Evolutionary conservation across 2,329 filamentous ascomycete species (phyloP), one percentile per base, ranked within the genome.

Genomic region (Cercospora brassicicola): DNA sequence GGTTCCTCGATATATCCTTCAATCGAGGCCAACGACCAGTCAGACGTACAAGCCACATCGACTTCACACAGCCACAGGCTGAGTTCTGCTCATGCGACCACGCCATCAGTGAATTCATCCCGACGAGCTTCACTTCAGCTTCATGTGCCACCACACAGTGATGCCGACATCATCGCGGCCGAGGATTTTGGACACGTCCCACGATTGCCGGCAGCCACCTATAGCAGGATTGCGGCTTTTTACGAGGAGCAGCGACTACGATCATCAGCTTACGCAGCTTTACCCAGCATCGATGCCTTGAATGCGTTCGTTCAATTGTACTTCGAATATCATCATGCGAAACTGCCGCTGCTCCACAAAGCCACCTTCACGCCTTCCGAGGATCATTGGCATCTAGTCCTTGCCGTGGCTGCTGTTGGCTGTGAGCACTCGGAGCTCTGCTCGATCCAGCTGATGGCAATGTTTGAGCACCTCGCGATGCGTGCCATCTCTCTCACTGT

Each of bases 391-490:
- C 39, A 60, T 26, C 36, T 65, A 18, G 63, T 65, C 6, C 63
- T 65, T 9, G 63, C 63, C 13, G 56, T 60, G n/a, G 55, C 63
- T 57, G 63, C 63, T 15, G 57, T 60, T 13, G 63, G 63, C 3
- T 59, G 55, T 11, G 63, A 65, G 28, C 31, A 65, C 33, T 65
- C 63, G 20, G 53, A 60, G 26, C 55, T 60, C 26, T 60, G 55
- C n/a, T 60, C 55, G 15, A 59, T 60, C 11, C 55, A 60, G 26
- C 42, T 65, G 15, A 65, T 65, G 63, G 30, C 56, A 15, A 60
- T 23, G 63, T 65, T 65, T 53, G 63, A 65, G 56, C 63, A 65
- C n/a, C 51, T 65, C 15, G 63, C 55, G 11, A 65, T 51, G 63
- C 56, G 57, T n/a, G 63, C 63, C 8, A 60, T 65, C 57, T 66